phyloP scores from a whole-genome alignment of 495 filamentous ascomycete genomes.

The Daldinia grandis region DNA sequence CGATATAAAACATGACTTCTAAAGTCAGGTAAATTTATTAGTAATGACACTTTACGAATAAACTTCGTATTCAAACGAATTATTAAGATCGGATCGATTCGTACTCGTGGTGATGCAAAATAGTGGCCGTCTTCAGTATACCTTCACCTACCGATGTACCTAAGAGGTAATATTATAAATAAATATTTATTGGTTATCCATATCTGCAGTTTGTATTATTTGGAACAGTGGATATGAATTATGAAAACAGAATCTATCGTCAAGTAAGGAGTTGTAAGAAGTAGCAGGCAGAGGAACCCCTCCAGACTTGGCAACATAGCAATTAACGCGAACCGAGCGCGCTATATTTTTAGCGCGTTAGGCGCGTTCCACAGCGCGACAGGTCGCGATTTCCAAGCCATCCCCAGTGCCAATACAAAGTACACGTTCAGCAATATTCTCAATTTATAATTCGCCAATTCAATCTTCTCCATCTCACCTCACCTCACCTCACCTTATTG shows the following conservation, averaged over 20 bases:
- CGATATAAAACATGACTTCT: background rate
- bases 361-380: constrained; percentile 29
- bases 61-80: background rate
- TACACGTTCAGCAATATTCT: constrained; percentile 8
- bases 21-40: background rate
- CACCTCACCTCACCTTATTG: constrained; percentile 11
- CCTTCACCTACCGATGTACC: background rate
- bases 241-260: background rate
- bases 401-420: constrained; percentile 16
- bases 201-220: background rate
- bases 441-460: constrained; percentile 32
- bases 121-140: background rate
- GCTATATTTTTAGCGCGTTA: constrained; percentile 28
- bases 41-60: background rate
- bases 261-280: background rate
- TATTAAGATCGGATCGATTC: background rate
- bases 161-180: background rate
- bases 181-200: background rate
- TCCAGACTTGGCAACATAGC: constrained; percentile 15
- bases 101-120: background rate
- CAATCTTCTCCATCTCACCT: constrained; percentile 13
- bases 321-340: constrained; percentile 40
- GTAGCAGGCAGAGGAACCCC: background rate
- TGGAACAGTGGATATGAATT: background rate
- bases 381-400: constrained; percentile 35